Evolutionary conservation across 2,329 filamentous ascomycete species (phyloP).

Genomic region (Macrophomina phaseolina): DNA sequence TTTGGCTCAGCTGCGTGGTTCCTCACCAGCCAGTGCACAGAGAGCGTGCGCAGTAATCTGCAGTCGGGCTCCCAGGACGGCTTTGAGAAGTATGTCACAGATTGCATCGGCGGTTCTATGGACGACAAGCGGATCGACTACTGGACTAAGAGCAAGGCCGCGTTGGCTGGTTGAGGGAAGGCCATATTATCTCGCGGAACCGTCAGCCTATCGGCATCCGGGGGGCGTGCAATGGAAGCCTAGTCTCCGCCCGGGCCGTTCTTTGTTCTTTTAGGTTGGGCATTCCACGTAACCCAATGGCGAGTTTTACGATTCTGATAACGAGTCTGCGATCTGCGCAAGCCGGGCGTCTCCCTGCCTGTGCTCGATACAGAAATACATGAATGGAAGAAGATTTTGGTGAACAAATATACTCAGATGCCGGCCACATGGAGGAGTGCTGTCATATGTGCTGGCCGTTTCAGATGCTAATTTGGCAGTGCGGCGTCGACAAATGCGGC

Average conservation of each 20-base stretch:
- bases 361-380: background rate
- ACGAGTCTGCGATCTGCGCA: background rate
- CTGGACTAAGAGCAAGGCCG: conserved; percentile 25
- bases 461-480: background rate
- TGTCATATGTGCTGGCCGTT: conserved; percentile 1
- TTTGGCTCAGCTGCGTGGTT: conserved; percentile 69
- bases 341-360: background rate
- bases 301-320: background rate
- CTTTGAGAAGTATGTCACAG: conserved; percentile 59
- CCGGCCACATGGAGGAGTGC: background rate
- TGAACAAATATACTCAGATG: conserved; percentile 1
- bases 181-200: conserved; percentile 1
- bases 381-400: background rate
- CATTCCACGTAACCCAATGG: background rate
- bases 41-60: conserved; percentile 51
- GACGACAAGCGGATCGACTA: conserved; percentile 18
- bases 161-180: conserved; percentile 14
- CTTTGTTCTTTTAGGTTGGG: conserved; percentile 1
- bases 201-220: conserved; percentile 1
- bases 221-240: background rate
- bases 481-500: conserved; percentile 5
- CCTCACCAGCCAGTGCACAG: conserved; percentile 59
- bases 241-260: background rate
- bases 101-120: conserved; percentile 25
- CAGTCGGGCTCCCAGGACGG: conserved; percentile 55